phyloP scores from a whole-genome alignment of 164 flowering plant genomes.

The Magnolia kwangsiensis region DNA sequence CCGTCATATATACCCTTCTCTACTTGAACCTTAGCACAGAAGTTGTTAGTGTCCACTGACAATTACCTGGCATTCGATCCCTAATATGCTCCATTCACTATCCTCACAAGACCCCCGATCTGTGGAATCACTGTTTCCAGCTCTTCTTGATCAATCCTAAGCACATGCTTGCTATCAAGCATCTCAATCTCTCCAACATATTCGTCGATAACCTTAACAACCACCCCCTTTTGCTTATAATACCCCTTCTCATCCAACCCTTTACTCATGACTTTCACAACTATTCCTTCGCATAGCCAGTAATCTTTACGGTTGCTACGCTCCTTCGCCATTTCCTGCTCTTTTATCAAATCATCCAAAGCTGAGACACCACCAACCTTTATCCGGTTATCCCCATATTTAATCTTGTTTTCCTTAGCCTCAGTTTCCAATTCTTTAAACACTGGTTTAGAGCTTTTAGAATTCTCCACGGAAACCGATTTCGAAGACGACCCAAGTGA shows the following conservation, averaged over 20 bases:
- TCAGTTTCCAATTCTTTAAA: slow-evolving; percentile 44
- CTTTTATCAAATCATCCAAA: slow-evolving; percentile 80
- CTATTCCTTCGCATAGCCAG: slow-evolving; percentile 78
- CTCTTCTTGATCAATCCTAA: slow-evolving; percentile 87
- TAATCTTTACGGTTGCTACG: slow-evolving; percentile 71
- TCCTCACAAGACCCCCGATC: slow-evolving; percentile 69
- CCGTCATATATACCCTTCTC: slow-evolving; percentile 89
- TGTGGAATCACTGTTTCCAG: slow-evolving; percentile 92
- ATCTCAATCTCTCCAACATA: slow-evolving; percentile 86
- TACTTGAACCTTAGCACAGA: slow-evolving; percentile 74
- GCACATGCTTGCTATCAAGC: slow-evolving; percentile 69
- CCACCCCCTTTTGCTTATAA: slow-evolving; percentile 80
- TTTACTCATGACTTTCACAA: slow-evolving; percentile 90
- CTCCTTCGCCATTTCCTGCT: slow-evolving; percentile 80
- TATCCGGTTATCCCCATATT: slow-evolving; percentile 10
- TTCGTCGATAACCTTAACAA: slow-evolving; percentile 67
- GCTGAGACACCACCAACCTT: slow-evolving; percentile 38
- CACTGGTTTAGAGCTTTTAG: slow-evolving; percentile 37
- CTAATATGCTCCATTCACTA: slow-evolving; percentile 93
- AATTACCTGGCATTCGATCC: slow-evolving; percentile 70
- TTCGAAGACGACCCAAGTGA: slow-evolving; percentile 43
- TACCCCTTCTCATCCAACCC: slow-evolving; percentile 71
- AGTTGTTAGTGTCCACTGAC: slow-evolving; percentile 58
- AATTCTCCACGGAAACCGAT: slow-evolving; percentile 28
- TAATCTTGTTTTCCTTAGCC: slow-evolving; percentile 16